phyloP scores from a whole-genome alignment of 2,329 filamentous ascomycete genomes.

The Alternaria metachromatica region DNA sequence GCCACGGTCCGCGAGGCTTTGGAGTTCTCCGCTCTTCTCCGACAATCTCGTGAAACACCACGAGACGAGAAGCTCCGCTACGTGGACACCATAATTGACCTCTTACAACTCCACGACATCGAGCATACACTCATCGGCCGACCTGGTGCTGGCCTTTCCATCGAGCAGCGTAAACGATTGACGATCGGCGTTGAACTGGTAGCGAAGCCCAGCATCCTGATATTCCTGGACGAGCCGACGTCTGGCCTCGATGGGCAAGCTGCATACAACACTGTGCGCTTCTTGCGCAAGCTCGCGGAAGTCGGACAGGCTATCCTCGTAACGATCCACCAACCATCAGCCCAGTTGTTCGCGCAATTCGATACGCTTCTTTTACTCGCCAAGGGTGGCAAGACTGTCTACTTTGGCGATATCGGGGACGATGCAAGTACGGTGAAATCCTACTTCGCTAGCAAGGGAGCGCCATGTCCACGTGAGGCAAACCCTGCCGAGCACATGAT shows the following conservation, averaged over 20 bases:
- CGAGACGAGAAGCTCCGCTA: constrained; percentile 64
- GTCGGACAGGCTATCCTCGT: constrained; percentile 57
- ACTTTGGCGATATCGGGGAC: constrained; percentile 79
- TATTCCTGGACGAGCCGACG: constrained; percentile 78
- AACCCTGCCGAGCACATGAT: constrained; percentile 77
- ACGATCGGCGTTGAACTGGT: constrained; percentile 66
- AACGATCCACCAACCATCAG: constrained; percentile 86
- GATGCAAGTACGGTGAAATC: constrained; percentile 71
- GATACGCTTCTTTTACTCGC: constrained; percentile 78
- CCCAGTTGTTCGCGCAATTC: constrained; percentile 81
- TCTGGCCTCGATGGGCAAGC: constrained; percentile 64
- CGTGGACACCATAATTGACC: constrained; percentile 64
- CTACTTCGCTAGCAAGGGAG: constrained; percentile 58
- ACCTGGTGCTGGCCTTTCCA: not conserved
- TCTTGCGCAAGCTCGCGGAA: not conserved
- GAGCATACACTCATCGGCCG: constrained; percentile 61
- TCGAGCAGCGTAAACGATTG: constrained; percentile 48
- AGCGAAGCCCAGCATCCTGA: constrained; percentile 68
- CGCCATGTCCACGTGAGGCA: constrained; percentile 58
- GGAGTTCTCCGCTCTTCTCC: constrained; percentile 64
- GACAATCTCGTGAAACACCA: constrained; percentile 61
- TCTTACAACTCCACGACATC: constrained; percentile 65
- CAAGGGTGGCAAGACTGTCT: constrained; percentile 76
- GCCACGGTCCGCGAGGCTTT: constrained; percentile 66
- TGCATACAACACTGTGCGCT: not conserved